phyloP scores from a whole-genome alignment of 805 yeast genomes.

The Nakazawaea holstii region DNA sequence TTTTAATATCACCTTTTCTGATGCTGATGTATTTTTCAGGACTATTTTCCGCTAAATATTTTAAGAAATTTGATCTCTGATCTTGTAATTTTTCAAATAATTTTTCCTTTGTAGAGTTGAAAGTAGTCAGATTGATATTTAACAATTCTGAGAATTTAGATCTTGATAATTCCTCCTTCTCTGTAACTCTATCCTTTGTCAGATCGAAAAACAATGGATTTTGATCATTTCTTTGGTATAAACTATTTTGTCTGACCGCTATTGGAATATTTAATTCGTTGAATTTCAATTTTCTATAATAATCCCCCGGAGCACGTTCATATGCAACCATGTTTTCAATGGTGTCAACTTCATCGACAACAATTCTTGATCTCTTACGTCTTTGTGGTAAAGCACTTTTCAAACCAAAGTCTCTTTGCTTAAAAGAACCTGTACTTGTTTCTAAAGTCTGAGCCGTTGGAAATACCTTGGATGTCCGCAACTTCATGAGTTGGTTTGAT shows the following conservation, averaged over 20 bases:
- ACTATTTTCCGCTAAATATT: constrained; percentile 47
- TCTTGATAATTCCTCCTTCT: constrained; percentile 19
- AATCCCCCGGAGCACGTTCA: constrained; percentile 55
- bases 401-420: constrained; percentile 72
- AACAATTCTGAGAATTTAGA: constrained; percentile 25
- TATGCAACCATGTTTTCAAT: constrained; percentile 64
- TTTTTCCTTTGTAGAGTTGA: constrained; percentile 24
- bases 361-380: constrained; percentile 52
- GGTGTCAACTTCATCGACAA: constrained; percentile 63
- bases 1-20: constrained; percentile 19
- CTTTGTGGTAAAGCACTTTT: constrained; percentile 65
- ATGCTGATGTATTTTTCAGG: constrained; percentile 34
- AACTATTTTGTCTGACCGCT: constrained; percentile 18
- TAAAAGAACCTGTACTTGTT: constrained; percentile 59
- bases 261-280: constrained; percentile 61
- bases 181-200: constrained; percentile 12
- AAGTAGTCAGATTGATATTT: constrained; percentile 22
- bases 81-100: constrained; percentile 36
- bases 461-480: constrained; percentile 20
- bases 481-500: constrained; percentile 20
- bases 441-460: constrained; percentile 75
- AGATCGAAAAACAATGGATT: constrained; percentile 12
- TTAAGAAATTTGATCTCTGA: constrained; percentile 46
- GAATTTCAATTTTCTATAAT: constrained; percentile 58
- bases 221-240: constrained; percentile 15